Evolutionary conservation across 345 rosid genomes (phyloP), one percentile per base, ranked within the genome.

Genomic region (Excoecaria cochinchinensis): DNA sequence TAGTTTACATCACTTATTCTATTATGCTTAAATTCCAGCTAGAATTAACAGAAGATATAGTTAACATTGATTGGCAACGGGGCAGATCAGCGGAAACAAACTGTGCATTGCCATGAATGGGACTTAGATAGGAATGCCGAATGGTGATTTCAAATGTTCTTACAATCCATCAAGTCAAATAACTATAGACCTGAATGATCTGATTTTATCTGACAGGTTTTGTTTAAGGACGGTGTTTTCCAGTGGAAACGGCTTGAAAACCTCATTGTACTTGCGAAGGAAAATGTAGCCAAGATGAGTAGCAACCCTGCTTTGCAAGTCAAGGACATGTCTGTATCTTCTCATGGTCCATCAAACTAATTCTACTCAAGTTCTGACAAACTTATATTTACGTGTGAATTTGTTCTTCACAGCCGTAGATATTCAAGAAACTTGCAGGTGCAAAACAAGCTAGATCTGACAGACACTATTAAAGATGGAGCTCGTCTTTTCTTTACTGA

Each of bases 171-270:
- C 53, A 50, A 58, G 21, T 24, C 17, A 39, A 24, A 72, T 56
- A 69, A 74, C 58, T 48, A 66, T 46, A 44, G 25, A 42, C 52
- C 61, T 19, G 14, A 58, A 40, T 36, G 39, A 69, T 31, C 52
- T 77, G 48, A 73, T 74, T 71, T 8, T 52, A 50, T 78, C 46
- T 50, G 12, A 17, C 81, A 91, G 97, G 97, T 95, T 86, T 85
- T 90, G 74, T 92, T 95, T 57, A 95, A 91, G 84, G 97, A 90
- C 77, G 92, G 93, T 57, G 79, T 88, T 79, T 95, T 95, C 86
- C 97, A 91, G 79, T 92, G 99, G 97, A 89, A 91, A 81, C 89
- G 94, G 82, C 95, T 92, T 15, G 97, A 90, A 86, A 95, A 95
- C 76, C 94, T 95, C 19, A 90, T 91, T 81, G 84, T 85, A 62